Base-by-base conservation (phyloP, 805 yeast species). In the Hermanozyma aechmeae region DNA sequence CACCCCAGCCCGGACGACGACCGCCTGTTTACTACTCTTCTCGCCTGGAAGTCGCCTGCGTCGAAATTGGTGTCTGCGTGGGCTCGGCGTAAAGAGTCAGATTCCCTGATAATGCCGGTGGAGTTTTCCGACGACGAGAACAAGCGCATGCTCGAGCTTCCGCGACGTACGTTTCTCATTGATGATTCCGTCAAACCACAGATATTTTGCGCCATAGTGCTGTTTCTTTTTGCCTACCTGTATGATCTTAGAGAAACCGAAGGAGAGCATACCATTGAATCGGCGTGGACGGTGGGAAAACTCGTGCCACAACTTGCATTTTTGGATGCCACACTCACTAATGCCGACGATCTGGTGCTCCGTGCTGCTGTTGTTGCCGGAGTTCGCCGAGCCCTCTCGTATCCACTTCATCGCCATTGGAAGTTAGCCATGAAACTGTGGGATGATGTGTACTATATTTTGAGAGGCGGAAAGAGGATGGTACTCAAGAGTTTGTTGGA, bases 201-300 rank as follows among this genome's bases (percentile, higher is more conserved):
- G n/a, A 47, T 73, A 1, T 78, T 84, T 42, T 62, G 77, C 23
- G 65, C 82, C 0, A 51, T 89, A 1, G 48, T 85, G 0, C 73
- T 82, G 14, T 38, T 87, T 1, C 40, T 92, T 13, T 92, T 81
- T 53, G 75, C 80, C 1, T 81, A 75, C 42, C 69, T 71, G 30
- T 86, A 78, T 48, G 96, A 92, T 38, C 53, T 69, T 28, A 59
- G 96, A 21, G 79, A 80, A 30, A 84, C 79, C 21, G 74, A 71
- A 45, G 79, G 78, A 9, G 78, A 72, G 13, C 71, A 74, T 29
- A 84, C 74, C 12, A 75, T 82, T 4, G 98, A 92, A 52, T 80
- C 94, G 33, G 84, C 93, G 0, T 92, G 98, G 98, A 77, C 89
- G 0, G 69, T 92, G 4, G 98, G 98, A 2, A 86, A 80, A 41